Evolutionary conservation across 495 filamentous ascomycete species (phyloP).

Genomic region (Articulospora tetracladia): DNA sequence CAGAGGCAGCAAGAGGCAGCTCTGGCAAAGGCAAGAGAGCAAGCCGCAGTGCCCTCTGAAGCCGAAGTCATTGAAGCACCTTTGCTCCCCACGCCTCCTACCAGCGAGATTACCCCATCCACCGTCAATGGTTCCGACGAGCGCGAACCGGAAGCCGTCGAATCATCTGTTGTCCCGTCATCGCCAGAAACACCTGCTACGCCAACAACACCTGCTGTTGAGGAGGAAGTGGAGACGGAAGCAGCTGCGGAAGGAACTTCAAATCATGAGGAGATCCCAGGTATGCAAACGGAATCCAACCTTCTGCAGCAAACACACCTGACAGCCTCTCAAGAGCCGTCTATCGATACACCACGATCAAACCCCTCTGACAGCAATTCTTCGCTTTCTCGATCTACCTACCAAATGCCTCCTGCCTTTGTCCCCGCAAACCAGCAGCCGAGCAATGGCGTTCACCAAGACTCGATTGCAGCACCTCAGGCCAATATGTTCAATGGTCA

Average conservation of each 20-base stretch:
- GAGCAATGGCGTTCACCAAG: slow-evolving; percentile 11
- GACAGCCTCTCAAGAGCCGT: neutral
- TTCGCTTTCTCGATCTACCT: slow-evolving; percentile 20
- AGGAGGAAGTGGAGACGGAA: neutral
- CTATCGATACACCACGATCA: slow-evolving; percentile 11
- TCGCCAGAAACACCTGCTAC: slow-evolving; percentile 1
- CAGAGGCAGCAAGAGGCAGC: slow-evolving; percentile 24
- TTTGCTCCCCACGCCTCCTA: slow-evolving; percentile 4
- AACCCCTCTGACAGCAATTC: slow-evolving; percentile 20
- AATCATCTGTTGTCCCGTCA: neutral
- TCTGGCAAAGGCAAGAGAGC: slow-evolving; percentile 13
- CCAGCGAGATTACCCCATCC: slow-evolving; percentile 7
- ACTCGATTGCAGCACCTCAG: slow-evolving; percentile 20
- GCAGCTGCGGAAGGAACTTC: slow-evolving; percentile 3
- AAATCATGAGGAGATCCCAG: slow-evolving; percentile 9
- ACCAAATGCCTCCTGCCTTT: slow-evolving; percentile 29
- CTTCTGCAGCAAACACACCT: neutral
- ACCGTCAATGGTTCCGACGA: slow-evolving; percentile 14
- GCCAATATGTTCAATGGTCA: slow-evolving; percentile 24
- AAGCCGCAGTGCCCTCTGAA: slow-evolving; percentile 11
- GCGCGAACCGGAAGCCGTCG: neutral
- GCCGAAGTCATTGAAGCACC: slow-evolving; percentile 1
- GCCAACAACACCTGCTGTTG: neutral
- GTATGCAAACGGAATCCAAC: slow-evolving; percentile 13
- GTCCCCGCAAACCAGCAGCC: slow-evolving; percentile 30